These are phyloP conservation scores for Morella rubra DNA, from an alignment of 306 rosid genomes.

Conservation along the genomic window DNA sequence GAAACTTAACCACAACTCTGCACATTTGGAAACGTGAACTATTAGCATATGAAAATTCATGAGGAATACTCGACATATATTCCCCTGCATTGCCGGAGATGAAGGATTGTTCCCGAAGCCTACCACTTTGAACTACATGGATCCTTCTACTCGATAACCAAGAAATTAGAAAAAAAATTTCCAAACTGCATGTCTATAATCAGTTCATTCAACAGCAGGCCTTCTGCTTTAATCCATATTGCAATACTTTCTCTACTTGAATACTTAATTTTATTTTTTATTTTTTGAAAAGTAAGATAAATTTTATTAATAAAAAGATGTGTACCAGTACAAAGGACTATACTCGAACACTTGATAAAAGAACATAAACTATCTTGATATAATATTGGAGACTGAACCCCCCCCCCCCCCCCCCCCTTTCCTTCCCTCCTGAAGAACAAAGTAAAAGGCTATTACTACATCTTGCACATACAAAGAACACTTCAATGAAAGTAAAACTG, in stretches of 20 bases:
- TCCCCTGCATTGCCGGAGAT: not conserved
- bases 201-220: not conserved
- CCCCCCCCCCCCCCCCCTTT: no score
- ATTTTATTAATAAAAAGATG: no score
- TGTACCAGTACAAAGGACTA: no score
- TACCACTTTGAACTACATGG: not conserved
- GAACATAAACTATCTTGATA: no score
- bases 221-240: not conserved
- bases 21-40: conserved; percentile 32
- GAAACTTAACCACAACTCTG: conserved; percentile 93
- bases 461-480: not conserved
- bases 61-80: not conserved
- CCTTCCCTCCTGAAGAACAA: no score
- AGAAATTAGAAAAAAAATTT: not conserved
- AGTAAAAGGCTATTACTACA: not conserved
- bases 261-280: no score
- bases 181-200: not conserved
- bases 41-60: conserved; percentile 8
- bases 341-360: no score
- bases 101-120: not conserved
- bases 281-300: no score
- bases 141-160: not conserved
- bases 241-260: not conserved
- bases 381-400: no score
- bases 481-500: not conserved